Conservation (phyloP, 2,329 filamentous ascomycete genomes). For the Stachybotrys elegans region DNA sequence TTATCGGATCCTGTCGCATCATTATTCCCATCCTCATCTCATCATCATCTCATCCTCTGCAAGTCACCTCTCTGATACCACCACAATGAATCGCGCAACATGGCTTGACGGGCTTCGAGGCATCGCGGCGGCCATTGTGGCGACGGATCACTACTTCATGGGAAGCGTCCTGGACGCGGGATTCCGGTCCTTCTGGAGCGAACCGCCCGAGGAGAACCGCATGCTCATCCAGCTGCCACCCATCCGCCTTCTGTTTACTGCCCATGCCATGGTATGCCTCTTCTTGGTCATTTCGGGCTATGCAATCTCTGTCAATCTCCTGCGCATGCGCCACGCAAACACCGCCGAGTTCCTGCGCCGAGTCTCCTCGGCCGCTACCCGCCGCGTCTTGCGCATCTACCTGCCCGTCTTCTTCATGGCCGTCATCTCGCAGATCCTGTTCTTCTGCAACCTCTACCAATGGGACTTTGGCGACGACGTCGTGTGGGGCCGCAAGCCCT, state of each 20-base stretch:
- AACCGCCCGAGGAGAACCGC: constrained; percentile 9
- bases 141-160: constrained; percentile 10
- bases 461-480: constrained; percentile 9
- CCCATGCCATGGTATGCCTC: constrained; percentile 9
- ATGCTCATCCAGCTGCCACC: constrained; percentile 9
- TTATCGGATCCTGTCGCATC: too few relatives aligned
- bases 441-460: constrained; percentile 7
- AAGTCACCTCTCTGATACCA: too few relatives aligned
- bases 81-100: constrained; percentile 7
- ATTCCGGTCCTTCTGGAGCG: constrained; percentile 9
- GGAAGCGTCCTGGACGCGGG: constrained; percentile 7
- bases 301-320: constrained; percentile 9
- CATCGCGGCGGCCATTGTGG: constrained; percentile 9
- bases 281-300: constrained; percentile 10
- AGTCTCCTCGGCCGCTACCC: constrained; percentile 8
- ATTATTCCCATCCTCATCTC: too few relatives aligned
- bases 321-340: constrained; percentile 6
- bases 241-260: constrained; percentile 8
- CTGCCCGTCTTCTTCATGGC: constrained; percentile 9
- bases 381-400: constrained; percentile 10
- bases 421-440: constrained; percentile 8
- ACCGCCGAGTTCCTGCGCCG: constrained; percentile 6
- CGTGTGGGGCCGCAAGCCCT: constrained; percentile 6
- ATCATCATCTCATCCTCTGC: too few relatives aligned
- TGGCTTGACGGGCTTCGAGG: constrained; percentile 10